These are phyloP conservation scores for Gonapodya prolifera DNA, from an alignment of 192 early-diverging fungal species.

Conservation along the genomic window DNA sequence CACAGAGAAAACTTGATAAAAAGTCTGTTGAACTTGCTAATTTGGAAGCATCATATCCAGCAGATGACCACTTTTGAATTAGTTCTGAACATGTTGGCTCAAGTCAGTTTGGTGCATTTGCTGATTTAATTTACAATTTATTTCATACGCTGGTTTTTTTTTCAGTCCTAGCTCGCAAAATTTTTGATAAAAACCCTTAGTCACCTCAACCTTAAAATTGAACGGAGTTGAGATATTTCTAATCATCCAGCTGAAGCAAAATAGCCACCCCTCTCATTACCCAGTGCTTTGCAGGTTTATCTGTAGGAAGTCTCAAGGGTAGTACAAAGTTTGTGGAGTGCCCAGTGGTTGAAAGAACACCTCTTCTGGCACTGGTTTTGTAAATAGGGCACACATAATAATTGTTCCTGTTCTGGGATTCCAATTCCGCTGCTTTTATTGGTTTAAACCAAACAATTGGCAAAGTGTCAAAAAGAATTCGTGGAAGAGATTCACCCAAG, in stretches of 20 bases:
- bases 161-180: no score
- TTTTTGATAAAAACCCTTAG: no score
- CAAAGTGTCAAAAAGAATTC: conserved; percentile 41
- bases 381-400: conserved; percentile 46
- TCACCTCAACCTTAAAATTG: no score
- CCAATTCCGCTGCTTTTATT: background rate
- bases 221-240: no score
- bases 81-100: no score
- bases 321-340: conserved; percentile 49
- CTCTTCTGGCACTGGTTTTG: conserved; percentile 42
- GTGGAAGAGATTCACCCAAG: conserved; percentile 35
- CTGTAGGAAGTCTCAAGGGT: conserved; percentile 43
- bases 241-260: conserved; percentile 25
- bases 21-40: no score
- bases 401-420: background rate
- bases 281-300: conserved; percentile 39
- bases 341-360: conserved; percentile 48
- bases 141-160: no score
- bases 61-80: no score
- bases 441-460: conserved; percentile 49
- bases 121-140: no score
- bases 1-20: no score
- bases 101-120: no score
- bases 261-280: conserved; percentile 40
- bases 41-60: no score